Conservation (phyloP, 768 basidiomycete genomes). For the Tulasnella sp. region DNA sequence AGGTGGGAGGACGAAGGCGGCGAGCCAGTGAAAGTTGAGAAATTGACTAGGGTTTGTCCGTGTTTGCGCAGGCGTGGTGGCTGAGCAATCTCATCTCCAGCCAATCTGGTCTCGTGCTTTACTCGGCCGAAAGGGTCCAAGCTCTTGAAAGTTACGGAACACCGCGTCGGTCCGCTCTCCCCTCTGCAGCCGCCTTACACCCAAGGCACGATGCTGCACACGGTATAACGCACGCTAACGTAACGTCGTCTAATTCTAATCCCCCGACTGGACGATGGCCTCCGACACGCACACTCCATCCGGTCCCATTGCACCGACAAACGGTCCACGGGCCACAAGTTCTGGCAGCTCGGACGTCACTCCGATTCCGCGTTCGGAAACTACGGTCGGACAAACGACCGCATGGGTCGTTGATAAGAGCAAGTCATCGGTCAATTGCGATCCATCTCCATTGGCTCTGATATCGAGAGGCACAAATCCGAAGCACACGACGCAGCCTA, state of each 20-base stretch:
- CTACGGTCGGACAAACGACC: neutral
- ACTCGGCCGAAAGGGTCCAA: conserved; percentile 8
- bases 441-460: neutral
- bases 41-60: neutral
- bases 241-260: neutral
- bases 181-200: neutral
- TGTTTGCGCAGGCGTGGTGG: neutral
- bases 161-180: neutral
- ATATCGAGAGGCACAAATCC: neutral
- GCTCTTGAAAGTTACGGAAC: neutral
- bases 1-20: neutral
- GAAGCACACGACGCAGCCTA: neutral
- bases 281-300: neutral
- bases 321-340: neutral
- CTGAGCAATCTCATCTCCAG: neutral
- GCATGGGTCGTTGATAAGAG: neutral
- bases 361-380: conserved; percentile 4
- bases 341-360: neutral
- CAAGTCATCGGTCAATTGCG: neutral
- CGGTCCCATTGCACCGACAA: neutral
- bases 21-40: conserved; percentile 9
- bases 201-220: conserved; percentile 10
- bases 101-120: neutral
- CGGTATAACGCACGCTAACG: neutral
- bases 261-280: neutral